phyloP scores from a whole-genome alignment of 108 stramenopile genomes.

The Cyclostephanos tholiformis region DNA sequence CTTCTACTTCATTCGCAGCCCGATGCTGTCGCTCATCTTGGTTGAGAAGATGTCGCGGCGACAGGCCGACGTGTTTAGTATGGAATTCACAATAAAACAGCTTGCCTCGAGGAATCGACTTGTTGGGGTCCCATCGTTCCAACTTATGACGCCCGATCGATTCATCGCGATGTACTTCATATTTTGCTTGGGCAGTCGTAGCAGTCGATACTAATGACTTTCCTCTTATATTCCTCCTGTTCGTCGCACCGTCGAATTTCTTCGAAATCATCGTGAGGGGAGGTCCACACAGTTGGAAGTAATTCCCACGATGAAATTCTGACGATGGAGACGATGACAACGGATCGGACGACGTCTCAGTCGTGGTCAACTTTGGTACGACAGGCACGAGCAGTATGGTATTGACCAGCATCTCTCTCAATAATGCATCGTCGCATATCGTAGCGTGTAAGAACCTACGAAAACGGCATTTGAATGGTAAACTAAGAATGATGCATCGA shows the following conservation, averaged over 20 bases:
- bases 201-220: background rate
- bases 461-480: too few species aligned
- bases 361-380: conserved; percentile 1
- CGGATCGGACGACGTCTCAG: background rate
- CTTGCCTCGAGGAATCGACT: conserved; percentile 43
- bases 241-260: conserved; percentile 19
- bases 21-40: background rate
- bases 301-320: conserved; percentile 49
- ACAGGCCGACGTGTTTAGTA: conserved; percentile 44
- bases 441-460: conserved; percentile 27
- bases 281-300: conserved; percentile 70
- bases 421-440: conserved; percentile 39
- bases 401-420: conserved; percentile 52
- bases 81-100: conserved; percentile 54
- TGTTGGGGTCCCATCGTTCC: conserved; percentile 42
- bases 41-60: conserved; percentile 48
- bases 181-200: background rate
- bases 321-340: background rate
- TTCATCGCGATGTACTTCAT: conserved; percentile 5
- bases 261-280: conserved; percentile 49
- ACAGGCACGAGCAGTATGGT: conserved; percentile 44
- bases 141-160: conserved; percentile 3
- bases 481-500: too few species aligned
- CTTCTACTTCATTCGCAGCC: too few species aligned
- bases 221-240: background rate